Conservation (phyloP, 2,329 filamentous ascomycete genomes). For the Esteya vermicola region DNA sequence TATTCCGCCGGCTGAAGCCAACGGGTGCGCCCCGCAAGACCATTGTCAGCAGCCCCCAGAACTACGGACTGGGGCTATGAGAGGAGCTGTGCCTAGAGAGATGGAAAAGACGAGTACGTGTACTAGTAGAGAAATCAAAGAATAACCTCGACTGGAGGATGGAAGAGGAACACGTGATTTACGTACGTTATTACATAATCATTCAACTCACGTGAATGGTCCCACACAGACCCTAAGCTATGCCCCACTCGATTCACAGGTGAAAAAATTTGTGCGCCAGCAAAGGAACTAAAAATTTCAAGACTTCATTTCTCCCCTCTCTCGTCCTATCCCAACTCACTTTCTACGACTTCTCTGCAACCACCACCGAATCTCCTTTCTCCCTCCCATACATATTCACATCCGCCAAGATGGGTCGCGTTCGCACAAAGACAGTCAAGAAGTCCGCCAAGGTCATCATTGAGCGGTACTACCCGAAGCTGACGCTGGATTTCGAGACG, state of each 20-base stretch:
- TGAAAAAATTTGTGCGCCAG: slow-evolving; percentile 1
- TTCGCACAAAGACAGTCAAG: slow-evolving; percentile 57
- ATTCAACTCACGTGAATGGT: not conserved
- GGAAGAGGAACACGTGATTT: not conserved
- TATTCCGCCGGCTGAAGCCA: no score
- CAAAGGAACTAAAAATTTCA: not conserved
- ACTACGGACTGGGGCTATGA: slow-evolving; percentile 20
- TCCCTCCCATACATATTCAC: slow-evolving; percentile 15
- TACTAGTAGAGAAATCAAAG: slow-evolving; percentile 7
- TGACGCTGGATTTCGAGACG: slow-evolving; percentile 97
- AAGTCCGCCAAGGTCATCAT: slow-evolving; percentile 98
- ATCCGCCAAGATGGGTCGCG: slow-evolving; percentile 53
- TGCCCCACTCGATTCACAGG: not conserved
- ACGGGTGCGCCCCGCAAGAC: no score
- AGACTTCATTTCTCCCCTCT: not conserved
- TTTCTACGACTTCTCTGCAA: not conserved
- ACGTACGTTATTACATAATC: no score
- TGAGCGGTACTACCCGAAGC: slow-evolving; percentile 93
- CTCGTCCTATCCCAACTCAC: not conserved
- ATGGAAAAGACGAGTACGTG: not conserved
- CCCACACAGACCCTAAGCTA: slow-evolving; percentile 3
- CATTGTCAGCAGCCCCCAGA: slow-evolving; percentile 20
- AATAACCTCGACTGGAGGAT: not conserved
- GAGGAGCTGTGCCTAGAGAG: not conserved
- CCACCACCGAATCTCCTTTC: slow-evolving; percentile 2